Evolutionary conservation across 163 green algal genomes (phyloP).

Genomic region (Scenedesmus sp.): DNA sequence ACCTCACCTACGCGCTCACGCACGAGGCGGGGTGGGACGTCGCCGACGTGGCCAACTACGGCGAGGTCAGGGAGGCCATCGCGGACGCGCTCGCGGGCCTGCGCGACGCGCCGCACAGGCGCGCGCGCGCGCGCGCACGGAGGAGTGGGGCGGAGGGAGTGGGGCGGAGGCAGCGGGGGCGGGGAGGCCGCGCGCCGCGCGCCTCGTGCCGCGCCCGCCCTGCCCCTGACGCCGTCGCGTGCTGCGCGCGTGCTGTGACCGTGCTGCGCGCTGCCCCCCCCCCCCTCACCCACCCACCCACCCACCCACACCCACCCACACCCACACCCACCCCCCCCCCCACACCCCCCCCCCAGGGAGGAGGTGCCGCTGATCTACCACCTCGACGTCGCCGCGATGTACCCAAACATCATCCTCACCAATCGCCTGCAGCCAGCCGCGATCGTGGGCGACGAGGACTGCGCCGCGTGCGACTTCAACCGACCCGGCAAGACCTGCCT

Average conservation of each 20-base stretch:
- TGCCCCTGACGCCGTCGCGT: no score
- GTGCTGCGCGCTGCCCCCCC: no score
- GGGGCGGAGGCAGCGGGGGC: no score
- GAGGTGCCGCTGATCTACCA: constrained; percentile 98
- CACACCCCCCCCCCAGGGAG: constrained; percentile 66
- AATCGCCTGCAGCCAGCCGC: constrained; percentile 94
- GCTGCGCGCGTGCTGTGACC: no score
- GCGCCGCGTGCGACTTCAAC: constrained; percentile 98
- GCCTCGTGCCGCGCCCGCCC: no score
- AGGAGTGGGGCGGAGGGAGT: neutral
- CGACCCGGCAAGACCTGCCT: constrained; percentile 95
- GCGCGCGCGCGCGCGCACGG: neutral
- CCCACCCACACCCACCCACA: no score
- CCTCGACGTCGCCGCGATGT: constrained; percentile 99
- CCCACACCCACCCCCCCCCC: no score
- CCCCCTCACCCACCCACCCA: no score
- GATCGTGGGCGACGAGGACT: constrained; percentile 96
- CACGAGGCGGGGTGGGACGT: constrained; percentile 75
- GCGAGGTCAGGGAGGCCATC: constrained; percentile 70
- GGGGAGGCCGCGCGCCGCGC: no score
- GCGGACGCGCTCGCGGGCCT: constrained; percentile 70
- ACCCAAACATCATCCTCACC: constrained; percentile 99
- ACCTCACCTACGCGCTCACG: constrained; percentile 91
- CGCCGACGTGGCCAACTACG: constrained; percentile 84
- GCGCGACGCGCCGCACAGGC: constrained; percentile 75